Evolutionary conservation across 345 rosid species (phyloP), one percentile per base, ranked within the genome.

Genomic region (Arabidopsis suecica): DNA sequence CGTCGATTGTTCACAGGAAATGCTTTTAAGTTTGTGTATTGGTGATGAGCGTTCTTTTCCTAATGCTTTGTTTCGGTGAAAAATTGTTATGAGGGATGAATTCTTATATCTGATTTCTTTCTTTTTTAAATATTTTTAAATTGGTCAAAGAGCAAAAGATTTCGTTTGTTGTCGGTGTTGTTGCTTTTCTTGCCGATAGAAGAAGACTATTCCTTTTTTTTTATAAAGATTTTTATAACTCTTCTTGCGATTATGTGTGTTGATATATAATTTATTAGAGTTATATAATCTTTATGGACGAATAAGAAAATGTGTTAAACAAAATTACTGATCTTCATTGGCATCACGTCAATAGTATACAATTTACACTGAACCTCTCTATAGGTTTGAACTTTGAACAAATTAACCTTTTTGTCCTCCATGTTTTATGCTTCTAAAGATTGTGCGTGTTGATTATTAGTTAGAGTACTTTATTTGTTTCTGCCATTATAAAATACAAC

Each of bases 1-100:
- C 50, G 36, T 5, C 25, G 25, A 51, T 67, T 67, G 32, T 68
- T 25, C 51, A 68, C 40, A 25, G 1, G 16, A 68, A 54, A 54
- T 68, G 51, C 28, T 68, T 68, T 25, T 65, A 33, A 48, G 25
- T 32, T 3, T 41, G 49, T 22, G 7, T 14, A 14, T 6, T 13
- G 22, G 60, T 30, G 60, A 55, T 4, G 60, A 55, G 36, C 37
- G 0, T 55, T 59, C 22, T 25, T 42, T 9, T 25, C 25, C 7
- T 14, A n/a, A 2, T 20, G 5, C 40, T 37, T 59, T 37, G 5
- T 59, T 59, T 59, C 36, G 30, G 30, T 59, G 25, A 36, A 36
- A 36, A 59, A 36, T 59, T 54, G 16, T 13, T 25, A 12, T 6
- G 33, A 51, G 32, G 14, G 32, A 28, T 23, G 33, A 51, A 5